phyloP scores from a whole-genome alignment of 1,284 basidiomycete species.

The Volvariella volvacea region DNA sequence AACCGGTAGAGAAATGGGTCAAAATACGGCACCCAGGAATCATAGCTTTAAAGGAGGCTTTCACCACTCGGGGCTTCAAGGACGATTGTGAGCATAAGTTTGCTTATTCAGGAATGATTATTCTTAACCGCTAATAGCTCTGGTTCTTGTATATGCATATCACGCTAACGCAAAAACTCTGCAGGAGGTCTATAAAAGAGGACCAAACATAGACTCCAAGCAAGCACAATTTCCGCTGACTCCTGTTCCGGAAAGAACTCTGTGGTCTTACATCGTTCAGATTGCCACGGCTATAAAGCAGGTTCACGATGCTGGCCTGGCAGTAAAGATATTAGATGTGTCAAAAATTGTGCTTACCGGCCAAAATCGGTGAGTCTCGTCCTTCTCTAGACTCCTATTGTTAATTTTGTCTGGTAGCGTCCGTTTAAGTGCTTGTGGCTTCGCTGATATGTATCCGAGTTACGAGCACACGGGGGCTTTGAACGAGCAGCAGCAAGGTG shows the following conservation, averaged over 20 bases:
- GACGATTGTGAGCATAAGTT: constrained; percentile 75
- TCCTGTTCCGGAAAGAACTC: constrained; percentile 67
- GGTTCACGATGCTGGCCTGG: constrained; percentile 79
- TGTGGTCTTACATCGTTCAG: constrained; percentile 96
- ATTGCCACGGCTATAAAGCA: constrained; percentile 83
- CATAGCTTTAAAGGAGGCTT: constrained; percentile 84
- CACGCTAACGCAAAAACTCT: constrained; percentile 84
- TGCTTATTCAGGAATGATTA: constrained; percentile 8
- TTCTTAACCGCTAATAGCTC: constrained; percentile 42
- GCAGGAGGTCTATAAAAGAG: constrained; percentile 59
- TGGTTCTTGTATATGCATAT: constrained; percentile 92
- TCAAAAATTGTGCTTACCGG: constrained; percentile 88
- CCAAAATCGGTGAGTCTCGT: constrained; percentile 66
- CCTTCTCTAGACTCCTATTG: constrained; percentile 8
- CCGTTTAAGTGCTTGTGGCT: constrained; percentile 76
- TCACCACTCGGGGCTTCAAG: constrained; percentile 90
- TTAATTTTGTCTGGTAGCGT: constrained; percentile 36
- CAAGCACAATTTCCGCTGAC: constrained; percentile 14
- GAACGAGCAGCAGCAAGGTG: constrained; percentile 76
- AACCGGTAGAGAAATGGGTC: constrained; percentile 84
- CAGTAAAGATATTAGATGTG: constrained; percentile 80
- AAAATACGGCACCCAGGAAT: constrained; percentile 85
- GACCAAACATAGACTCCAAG: too few relatives aligned
- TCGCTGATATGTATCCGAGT: constrained; percentile 52
- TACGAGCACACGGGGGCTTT: constrained; percentile 69